A percentile compares a stretch with the other conserved stretches of the same genome.
phyloP scores from a whole-genome alignment of 1,284 basidiomycete genomes.

The Mrakiaceae sp. region DNA sequence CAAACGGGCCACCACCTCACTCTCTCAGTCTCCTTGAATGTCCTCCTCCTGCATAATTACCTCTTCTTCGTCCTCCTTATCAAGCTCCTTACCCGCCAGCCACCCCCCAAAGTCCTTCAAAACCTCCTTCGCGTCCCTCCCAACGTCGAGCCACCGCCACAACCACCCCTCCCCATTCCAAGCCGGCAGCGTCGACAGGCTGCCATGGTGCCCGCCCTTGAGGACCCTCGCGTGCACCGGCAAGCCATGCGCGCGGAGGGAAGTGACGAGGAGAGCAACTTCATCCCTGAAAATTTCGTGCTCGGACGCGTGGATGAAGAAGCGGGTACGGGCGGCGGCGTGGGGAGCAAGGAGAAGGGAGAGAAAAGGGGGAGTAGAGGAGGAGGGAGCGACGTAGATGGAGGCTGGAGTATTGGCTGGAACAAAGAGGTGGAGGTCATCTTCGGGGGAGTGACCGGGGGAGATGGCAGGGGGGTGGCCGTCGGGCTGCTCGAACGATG shows the following conservation, averaged over 20 bases:
- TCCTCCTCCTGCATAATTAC: too few relatives aligned
- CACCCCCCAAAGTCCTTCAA: background rate
- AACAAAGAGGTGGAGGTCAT: too few relatives aligned
- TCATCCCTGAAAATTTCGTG: slow-evolving; percentile 13
- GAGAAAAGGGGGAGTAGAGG: background rate
- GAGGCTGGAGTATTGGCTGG: too few relatives aligned
- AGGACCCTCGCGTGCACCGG: background rate
- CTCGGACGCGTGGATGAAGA: slow-evolving; percentile 3
- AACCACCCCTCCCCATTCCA: background rate
- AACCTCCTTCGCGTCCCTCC: background rate
- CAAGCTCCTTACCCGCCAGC: background rate
- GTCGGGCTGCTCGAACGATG: too few relatives aligned
- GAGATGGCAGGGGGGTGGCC: background rate
- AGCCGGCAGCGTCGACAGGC: background rate
- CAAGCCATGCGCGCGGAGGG: background rate
- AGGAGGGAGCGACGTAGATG: background rate
- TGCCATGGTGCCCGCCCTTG: background rate
- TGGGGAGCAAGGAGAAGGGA: background rate
- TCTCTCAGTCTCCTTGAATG: too few relatives aligned
- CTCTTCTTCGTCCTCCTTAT: too few relatives aligned
- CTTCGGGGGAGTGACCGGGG: too few relatives aligned
- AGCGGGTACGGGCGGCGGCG: background rate
- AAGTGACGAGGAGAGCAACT: background rate
- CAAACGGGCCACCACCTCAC: too few relatives aligned
- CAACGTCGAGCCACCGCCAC: background rate